A percentile compares a stretch with the other conserved stretches of the same genome.
These are phyloP conservation scores for Nannochloropsis gaditana DNA, from an alignment of 108 stramenopile genomes.

Conservation along the genomic window DNA sequence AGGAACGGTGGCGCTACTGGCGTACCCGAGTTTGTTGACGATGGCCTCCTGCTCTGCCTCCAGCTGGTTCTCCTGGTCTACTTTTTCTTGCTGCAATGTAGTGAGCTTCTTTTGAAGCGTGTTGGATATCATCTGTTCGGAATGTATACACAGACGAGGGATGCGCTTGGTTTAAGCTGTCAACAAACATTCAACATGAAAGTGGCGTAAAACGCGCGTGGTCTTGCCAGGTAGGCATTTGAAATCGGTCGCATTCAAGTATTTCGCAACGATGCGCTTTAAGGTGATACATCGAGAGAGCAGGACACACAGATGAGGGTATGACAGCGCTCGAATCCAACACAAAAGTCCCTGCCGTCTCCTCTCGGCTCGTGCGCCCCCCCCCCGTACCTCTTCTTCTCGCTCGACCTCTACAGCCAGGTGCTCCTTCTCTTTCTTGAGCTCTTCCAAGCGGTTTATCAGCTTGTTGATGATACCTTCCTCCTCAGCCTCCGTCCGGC, in stretches of 20 bases:
- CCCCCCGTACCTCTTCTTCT: slow-evolving; percentile 26
- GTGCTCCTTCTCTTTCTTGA: slow-evolving; percentile 48
- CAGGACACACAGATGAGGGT: no score
- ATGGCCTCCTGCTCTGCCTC: slow-evolving; percentile 45
- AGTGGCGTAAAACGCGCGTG: no score
- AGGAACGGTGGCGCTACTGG: neutral
- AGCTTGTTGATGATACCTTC: neutral
- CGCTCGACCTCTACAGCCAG: slow-evolving; percentile 39
- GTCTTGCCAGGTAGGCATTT: no score
- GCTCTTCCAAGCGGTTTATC: slow-evolving; percentile 32
- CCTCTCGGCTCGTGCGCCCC: no score
- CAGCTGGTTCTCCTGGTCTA: slow-evolving; percentile 49
- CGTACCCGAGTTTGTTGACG: slow-evolving; percentile 45
- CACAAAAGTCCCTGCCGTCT: no score
- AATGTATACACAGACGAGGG: no score
- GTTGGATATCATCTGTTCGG: slow-evolving; percentile 25
- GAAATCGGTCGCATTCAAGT: no score
- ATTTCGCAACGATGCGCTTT: no score
- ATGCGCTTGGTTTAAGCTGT: no score
- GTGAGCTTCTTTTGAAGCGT: slow-evolving; percentile 48
- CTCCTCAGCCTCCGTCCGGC: slow-evolving; percentile 18
- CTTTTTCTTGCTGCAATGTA: slow-evolving; percentile 44
- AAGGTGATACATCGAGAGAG: no score
- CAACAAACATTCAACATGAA: no score
- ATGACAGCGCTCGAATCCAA: no score